Evolutionary conservation across 2,329 filamentous ascomycete species (phyloP).

Genomic region (Aspergillus oerlinghausenensis): DNA sequence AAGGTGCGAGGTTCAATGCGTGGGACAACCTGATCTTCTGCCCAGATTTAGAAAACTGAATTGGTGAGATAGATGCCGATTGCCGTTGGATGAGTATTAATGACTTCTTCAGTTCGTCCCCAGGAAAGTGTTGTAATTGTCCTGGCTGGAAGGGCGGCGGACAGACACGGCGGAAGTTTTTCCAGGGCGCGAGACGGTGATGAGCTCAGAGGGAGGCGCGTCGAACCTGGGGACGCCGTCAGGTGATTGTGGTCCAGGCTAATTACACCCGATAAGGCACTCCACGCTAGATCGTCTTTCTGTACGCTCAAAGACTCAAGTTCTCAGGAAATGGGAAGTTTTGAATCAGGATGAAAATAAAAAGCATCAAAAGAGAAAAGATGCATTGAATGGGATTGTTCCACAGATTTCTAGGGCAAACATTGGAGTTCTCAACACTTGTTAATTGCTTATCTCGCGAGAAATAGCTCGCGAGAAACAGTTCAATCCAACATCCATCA

Average conservation of each 20-base stretch:
- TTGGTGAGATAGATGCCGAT: not conserved
- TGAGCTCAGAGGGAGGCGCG: conserved; percentile 30
- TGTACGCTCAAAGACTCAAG: not conserved
- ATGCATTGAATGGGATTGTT: conserved; percentile 8
- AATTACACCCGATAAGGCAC: conserved; percentile 12
- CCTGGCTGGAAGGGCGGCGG: conserved; percentile 1
- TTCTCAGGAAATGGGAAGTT: not conserved
- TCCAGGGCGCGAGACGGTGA: conserved; percentile 24
- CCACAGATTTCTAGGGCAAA: not conserved
- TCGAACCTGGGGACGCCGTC: conserved; percentile 23
- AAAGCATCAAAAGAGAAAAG: not conserved
- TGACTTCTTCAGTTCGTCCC: not conserved
- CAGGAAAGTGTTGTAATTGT: conserved; percentile 1
- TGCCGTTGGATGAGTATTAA: not conserved
- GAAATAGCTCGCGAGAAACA: not conserved
- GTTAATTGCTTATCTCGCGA: not conserved
- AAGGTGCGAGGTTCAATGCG: not conserved
- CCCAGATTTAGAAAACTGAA: not conserved
- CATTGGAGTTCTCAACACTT: not conserved
- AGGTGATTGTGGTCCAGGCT: conserved; percentile 21
- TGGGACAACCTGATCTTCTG: not conserved
- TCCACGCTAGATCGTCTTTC: no score
- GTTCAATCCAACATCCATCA: conserved; percentile 10
- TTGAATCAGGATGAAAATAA: conserved; percentile 2
- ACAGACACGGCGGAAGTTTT: conserved; percentile 15